Base-by-base conservation (phyloP, 305 asterid genomes). In the Solanum hybrid region DNA sequence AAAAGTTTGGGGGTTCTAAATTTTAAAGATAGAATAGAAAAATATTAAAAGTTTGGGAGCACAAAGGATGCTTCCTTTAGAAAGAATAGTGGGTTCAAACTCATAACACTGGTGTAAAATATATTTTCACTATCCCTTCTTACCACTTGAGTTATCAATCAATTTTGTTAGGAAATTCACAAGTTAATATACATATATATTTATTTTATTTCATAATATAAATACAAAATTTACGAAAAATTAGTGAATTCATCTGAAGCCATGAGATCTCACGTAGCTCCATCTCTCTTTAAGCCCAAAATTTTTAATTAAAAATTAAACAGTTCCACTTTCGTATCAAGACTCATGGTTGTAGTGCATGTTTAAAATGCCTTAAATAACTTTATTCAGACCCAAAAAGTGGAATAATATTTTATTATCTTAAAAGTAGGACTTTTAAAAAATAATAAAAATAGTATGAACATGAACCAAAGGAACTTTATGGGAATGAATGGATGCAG, bases 201-300 rank as follows among this genome's bases (percentile, higher is more conserved):
- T 5, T 51, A 16, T 51, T 5, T 46, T 14, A 51, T 5, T 51
- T 42, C 1, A 0, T 51, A 51, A 51, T 51, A 51, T 1, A 51
- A 51, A 16, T 16, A 51, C 9, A 51, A 16, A 51, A 5, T 51
- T 14, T 51, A 6, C 0, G 0, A 51, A 51, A 51, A 6, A 16
- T 0, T 56, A 56, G 1, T 17, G n/a, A 0, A 17, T 56, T 51
- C 2, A 56, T 56, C 0, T 16, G 4, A 6, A 51, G 0, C 10
- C 66, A 56, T 56, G 0, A 56, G 2, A 17, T 0, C 10, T 0
- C 0, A 56, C 9, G 0, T 56, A 56, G 1, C 4, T 56, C 10
- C 0, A 0, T 17, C n/a, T 56, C 4, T 2, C 1, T 0, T 56
- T 56, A 6, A 56, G 7, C 22, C 10, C n/a, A 56, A 16, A 16